These are phyloP conservation scores for Debaryomyces psychrophilus DNA, from an alignment of 1,139 yeast species.

Conservation along the genomic window DNA sequence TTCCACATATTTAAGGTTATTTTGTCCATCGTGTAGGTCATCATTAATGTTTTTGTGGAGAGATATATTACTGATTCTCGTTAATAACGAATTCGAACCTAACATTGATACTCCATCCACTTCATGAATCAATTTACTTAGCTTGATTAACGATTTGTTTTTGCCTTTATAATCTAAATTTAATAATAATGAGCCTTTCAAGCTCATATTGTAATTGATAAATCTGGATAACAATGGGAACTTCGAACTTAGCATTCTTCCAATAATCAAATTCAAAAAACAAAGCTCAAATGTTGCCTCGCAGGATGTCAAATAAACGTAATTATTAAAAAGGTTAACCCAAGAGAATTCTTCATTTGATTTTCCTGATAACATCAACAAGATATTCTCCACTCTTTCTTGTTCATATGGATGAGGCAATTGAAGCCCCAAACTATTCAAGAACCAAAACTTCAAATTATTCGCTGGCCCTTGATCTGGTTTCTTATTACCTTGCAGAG, in stretches of 20 bases:
- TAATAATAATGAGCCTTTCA: slow-evolving; percentile 31
- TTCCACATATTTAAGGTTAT: slow-evolving; percentile 37
- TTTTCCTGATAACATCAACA: slow-evolving; percentile 29
- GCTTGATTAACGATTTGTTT: slow-evolving; percentile 24
- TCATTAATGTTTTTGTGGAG: slow-evolving; percentile 26
- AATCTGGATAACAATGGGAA: slow-evolving; percentile 26
- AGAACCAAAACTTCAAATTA: slow-evolving; percentile 25
- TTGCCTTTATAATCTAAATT: slow-evolving; percentile 38
- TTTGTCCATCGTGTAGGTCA: slow-evolving; percentile 31
- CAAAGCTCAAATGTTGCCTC: slow-evolving; percentile 44
- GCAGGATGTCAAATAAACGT: slow-evolving; percentile 32
- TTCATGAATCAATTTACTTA: slow-evolving; percentile 33
- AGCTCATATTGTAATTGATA: slow-evolving; percentile 29
- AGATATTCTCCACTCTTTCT: slow-evolving; percentile 22
- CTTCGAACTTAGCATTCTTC: slow-evolving; percentile 28
- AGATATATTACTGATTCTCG: slow-evolving; percentile 34
- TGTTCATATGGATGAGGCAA: slow-evolving; percentile 29
- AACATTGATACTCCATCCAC: slow-evolving; percentile 40
- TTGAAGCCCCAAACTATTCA: slow-evolving; percentile 34
- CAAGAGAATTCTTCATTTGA: slow-evolving; percentile 15
- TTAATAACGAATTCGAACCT: slow-evolving; percentile 30
- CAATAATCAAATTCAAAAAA: slow-evolving; percentile 36
- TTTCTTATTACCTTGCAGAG: slow-evolving; percentile 7
- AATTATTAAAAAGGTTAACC: slow-evolving; percentile 28
- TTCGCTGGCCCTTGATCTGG: neutral